Evolutionary conservation across 768 basidiomycete genomes (phyloP), one percentile per base, ranked within the genome.

Genomic region (Collybia nuda): DNA sequence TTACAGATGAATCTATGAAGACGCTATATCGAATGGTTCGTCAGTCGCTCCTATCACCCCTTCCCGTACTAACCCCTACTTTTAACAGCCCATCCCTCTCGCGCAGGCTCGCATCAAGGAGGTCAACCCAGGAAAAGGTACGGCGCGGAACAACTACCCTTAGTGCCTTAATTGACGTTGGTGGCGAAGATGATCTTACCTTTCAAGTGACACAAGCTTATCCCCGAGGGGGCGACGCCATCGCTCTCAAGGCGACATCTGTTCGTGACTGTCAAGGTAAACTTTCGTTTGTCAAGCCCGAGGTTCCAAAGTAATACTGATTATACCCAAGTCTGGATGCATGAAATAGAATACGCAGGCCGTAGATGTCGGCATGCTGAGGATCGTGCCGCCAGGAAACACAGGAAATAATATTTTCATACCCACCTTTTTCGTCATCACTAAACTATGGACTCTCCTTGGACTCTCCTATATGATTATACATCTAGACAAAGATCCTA

Each of bases 1-100:
- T 98, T 50, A 86, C 92, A 17, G 91, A 94, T 56, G 85, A 84
- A 26, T 66, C 67, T 0, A 79, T 79, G 22, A 82, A 78, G 53
- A 84, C 82, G 11, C 62, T 96, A 12, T 95, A 95, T 66, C 81
- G 89, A 35, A 88, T 93, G 82, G 93, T 93, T 47, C 58, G 84
- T 70, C 14, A 11, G 9, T 32, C 4, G 28, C 28, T 37, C 14
- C n/a, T 12, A 19, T 39, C 24, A 35, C 9, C 21, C n/a, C 44
- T 29, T 45, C 35, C 29, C 32, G 36, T 29, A 35, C 40, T 40
- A 22, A 41, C 49, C 38, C 19, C 50, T 21, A 48, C 47, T 8
- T 47, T 40, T 40, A 29, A 24, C 54, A 90, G 90, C 88, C 88
- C n/a, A 84, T 90, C 40, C 81, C 85, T 0, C 69, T 90, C n/a